Evolutionary conservation across 2,329 filamentous ascomycete genomes (phyloP), one percentile per base, ranked within the genome.

Genomic region (Calonectria fujianensis): DNA sequence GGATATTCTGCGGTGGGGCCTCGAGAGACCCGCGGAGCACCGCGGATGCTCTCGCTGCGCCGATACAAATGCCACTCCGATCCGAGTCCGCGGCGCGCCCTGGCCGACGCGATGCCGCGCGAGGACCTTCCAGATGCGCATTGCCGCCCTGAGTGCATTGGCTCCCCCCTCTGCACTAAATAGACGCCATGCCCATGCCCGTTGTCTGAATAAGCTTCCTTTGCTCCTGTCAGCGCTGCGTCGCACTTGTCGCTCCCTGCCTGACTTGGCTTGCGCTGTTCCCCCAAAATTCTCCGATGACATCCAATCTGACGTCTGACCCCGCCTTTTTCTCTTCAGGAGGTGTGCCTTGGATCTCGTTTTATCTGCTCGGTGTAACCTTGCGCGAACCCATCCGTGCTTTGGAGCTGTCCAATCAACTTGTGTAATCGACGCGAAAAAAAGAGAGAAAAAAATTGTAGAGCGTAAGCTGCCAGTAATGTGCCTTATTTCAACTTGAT

Each of bases 31-130:
- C 57, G 57, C 57, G 57, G 57, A 61, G 57, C 57, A 61, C 57
- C 57, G 57, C 57, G 57, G 57, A 39, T 61, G 51, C 51, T 54
- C 51, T 52, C 50, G 4, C 16, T 54, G 54, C 54, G n/a, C 37
- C 57, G 57, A 61, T 61, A 39, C n/a, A 13, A 16, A 39, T 27
- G 32, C 11, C 32, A 35, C 35, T 2, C 32, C n/a, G 32, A 61
- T 27, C 32, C 57, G 32, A 37, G n/a, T 39, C 57, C 20, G 57
- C n/a, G 32, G 35, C 32, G 16, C 41, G 16, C 24, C 24, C 27
- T 54, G 51, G 27, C 51, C 27, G 50, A 54, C 27, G 3, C 14
- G 13, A 10, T 48, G 41, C 45, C 45, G 45, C n/a, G 45, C 7
- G 20, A 48, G 45, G 45, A 48, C 45, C 45, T 48, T 48, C 45